Base-by-base conservation (phyloP, 768 basidiomycete genomes). In the Boletales sp. region DNA sequence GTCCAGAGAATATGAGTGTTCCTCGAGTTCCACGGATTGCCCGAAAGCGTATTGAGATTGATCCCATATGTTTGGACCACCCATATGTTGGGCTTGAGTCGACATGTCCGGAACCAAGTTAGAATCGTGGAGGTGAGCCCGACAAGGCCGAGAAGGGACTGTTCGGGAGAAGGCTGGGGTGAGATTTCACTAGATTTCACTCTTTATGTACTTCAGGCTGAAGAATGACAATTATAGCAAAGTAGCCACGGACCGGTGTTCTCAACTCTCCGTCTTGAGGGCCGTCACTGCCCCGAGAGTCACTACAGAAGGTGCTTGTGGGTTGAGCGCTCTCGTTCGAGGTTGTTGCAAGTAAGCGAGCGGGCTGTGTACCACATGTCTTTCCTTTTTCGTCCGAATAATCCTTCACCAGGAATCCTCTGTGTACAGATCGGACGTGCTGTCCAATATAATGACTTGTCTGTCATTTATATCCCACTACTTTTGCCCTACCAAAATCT, bases 1-100 rank as follows among this genome's bases (percentile, higher is more conserved):
- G 4, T 65, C 53, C 14, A 68, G 34, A 17, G 61, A 14, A 44
- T 57, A 61, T 1, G 56, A 40, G 2, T 51, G 50, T 19, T 70
- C 66, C 19, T 70, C 66, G 41, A 70, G 68, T 21, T 68, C 62
- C 9, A 60, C 54, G 10, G 61, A 44, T 4, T 53, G 60, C 11
- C 43, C 55, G 43, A 60, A 41, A 2, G 50, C 2, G 45, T 52
- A 60, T 10, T 55, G 56, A 0, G 41, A 21, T 2, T 57, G 55
- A 36, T 57, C 51, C 68, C 66, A 67, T 7, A 49, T 14, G 37
- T 43, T 45, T 19, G 56, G 51, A 11, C 32, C 38, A 0, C 32
- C 50, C 38, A 50, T 43, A 19, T 41, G 41, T 3, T 59, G 65
- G 0, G 60, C 49, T 37, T 60, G 57, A 0, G 55, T 55, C 8